Evolutionary conservation across 2,329 filamentous ascomycete genomes (phyloP).

Genomic region (Pseudogymnoascus sp.): DNA sequence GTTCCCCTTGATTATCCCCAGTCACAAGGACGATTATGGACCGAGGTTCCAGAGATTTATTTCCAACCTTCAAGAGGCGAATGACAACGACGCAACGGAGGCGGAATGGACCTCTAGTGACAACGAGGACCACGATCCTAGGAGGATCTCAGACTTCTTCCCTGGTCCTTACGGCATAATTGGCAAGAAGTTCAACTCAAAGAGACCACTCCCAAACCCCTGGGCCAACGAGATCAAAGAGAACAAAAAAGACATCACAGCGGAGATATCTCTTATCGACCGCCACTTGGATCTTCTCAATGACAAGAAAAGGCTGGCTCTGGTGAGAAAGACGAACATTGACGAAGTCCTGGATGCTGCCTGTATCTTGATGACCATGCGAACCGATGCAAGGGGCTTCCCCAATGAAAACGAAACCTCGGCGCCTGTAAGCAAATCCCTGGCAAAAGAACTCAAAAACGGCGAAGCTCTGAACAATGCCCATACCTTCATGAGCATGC

Average conservation of each 20-base stretch:
- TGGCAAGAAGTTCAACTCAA: not conserved
- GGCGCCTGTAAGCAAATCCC: too few species aligned
- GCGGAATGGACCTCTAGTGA: not conserved
- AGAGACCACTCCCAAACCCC: not conserved
- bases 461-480: not conserved
- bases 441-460: not conserved
- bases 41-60: not conserved
- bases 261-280: not conserved
- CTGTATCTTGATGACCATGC: slow-evolving; percentile 5
- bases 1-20: not conserved
- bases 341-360: not conserved
- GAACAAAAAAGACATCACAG: not conserved
- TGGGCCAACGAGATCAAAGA: not conserved
- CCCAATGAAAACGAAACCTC: not conserved
- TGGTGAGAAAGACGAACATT: not conserved
- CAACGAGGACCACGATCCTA: not conserved
- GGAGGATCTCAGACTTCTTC: not conserved
- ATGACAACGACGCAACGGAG: not conserved
- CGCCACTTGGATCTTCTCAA: not conserved
- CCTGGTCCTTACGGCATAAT: too few species aligned
- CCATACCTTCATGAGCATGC: not conserved
- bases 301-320: not conserved
- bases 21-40: not conserved
- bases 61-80: not conserved
- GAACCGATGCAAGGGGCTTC: not conserved